phyloP scores from a whole-genome alignment of 2,329 filamentous ascomycete genomes.

The Fusarium papillatum region DNA sequence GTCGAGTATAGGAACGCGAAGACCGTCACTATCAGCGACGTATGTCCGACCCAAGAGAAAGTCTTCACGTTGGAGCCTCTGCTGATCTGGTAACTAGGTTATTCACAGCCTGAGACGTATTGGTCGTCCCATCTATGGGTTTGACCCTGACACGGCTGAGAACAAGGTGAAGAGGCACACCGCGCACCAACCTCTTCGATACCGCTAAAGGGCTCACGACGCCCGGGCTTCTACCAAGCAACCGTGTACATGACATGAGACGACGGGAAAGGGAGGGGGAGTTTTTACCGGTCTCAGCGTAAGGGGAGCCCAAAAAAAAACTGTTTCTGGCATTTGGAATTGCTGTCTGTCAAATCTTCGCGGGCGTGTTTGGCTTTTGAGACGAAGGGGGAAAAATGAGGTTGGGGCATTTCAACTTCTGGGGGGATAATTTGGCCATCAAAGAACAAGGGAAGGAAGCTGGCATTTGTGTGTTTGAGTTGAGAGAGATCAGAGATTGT shows the following conservation, averaged over 20 bases:
- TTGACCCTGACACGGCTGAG: slow-evolving; percentile 58
- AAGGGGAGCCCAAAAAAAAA: background rate
- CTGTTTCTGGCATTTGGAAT: slow-evolving; percentile 1
- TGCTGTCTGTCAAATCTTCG: background rate
- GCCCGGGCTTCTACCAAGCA: background rate
- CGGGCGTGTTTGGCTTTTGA: slow-evolving; percentile 3
- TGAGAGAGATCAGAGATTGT: slow-evolving; percentile 16
- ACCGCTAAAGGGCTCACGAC: background rate
- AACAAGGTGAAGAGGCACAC: background rate
- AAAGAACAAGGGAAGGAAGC: background rate
- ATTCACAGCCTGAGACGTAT: slow-evolving; percentile 62
- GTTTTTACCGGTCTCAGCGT: slow-evolving; percentile 7
- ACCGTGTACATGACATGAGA: background rate
- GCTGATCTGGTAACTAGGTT: slow-evolving; percentile 58
- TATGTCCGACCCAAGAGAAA: slow-evolving; percentile 51
- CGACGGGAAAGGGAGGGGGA: background rate
- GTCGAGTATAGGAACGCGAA: slow-evolving; percentile 69
- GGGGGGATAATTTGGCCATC: background rate
- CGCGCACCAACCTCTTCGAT: background rate
- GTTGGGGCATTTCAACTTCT: background rate
- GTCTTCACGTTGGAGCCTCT: background rate
- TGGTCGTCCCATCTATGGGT: slow-evolving; percentile 70
- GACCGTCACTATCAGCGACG: slow-evolving; percentile 74
- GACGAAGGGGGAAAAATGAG: background rate
- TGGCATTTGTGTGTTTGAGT: background rate